Conservation (phyloP, 352 stramenopile genomes). For the Pythium dissotocum region DNA sequence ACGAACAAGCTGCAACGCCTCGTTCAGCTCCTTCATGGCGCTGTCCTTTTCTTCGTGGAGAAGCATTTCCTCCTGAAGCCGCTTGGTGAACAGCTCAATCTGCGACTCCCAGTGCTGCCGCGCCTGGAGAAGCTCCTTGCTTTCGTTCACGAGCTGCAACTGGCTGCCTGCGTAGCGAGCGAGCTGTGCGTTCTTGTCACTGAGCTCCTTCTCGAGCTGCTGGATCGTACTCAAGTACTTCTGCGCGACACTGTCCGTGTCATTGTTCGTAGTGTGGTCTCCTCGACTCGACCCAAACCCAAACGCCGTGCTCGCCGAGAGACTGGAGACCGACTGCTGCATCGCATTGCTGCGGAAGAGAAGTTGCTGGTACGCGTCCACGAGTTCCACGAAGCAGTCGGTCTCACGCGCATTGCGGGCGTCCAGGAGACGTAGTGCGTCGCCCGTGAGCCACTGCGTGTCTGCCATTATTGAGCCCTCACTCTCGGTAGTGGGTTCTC, state of each 20-base stretch:
- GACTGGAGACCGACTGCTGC: slow-evolving; percentile 13
- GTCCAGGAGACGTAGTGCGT: slow-evolving; percentile 57
- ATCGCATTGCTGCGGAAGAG: slow-evolving; percentile 42
- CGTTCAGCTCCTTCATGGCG: slow-evolving; percentile 65
- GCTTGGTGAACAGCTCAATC: slow-evolving; percentile 54
- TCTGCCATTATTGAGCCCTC: not conserved
- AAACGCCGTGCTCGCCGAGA: slow-evolving; percentile 24
- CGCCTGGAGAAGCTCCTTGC: slow-evolving; percentile 70
- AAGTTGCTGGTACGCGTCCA: slow-evolving; percentile 72
- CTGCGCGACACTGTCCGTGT: slow-evolving; percentile 35
- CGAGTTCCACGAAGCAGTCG: slow-evolving; percentile 53
- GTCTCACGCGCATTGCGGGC: slow-evolving; percentile 66
- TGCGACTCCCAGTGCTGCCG: slow-evolving; percentile 60
- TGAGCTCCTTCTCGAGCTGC: slow-evolving; percentile 66
- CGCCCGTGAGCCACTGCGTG: slow-evolving; percentile 35
- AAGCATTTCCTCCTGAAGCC: slow-evolving; percentile 61
- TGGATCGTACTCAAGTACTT: slow-evolving; percentile 69
- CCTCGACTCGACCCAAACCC: slow-evolving; percentile 4
- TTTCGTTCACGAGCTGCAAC: slow-evolving; percentile 66
- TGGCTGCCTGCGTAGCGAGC: slow-evolving; percentile 56
- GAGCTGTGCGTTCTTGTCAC: slow-evolving; percentile 63
- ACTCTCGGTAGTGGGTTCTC: not conserved
- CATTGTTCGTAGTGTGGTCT: slow-evolving; percentile 15
- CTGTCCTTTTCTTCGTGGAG: slow-evolving; percentile 69
- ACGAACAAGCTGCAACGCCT: slow-evolving; percentile 40